Percentiles rank a stretch among this genome's conserved stretches.
phyloP scores from a whole-genome alignment of 1,139 yeast genomes.

The Nakaseomyces glabratus region DNA sequence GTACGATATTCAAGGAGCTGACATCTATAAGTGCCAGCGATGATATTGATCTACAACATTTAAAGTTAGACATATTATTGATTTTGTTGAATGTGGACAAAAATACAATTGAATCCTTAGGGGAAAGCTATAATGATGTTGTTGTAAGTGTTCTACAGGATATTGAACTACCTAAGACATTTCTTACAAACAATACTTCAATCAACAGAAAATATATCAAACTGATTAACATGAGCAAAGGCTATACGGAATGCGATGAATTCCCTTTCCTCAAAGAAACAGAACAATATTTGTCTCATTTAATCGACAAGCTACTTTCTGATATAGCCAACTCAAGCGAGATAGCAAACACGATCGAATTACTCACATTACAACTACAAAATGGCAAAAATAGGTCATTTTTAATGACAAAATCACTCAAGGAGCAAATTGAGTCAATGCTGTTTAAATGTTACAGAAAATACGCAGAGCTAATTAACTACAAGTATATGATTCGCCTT shows the following conservation, averaged over 20 bases:
- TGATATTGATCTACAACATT: slow-evolving; percentile 8
- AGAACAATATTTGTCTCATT: slow-evolving; percentile 8
- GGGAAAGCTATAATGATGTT: slow-evolving; percentile 12
- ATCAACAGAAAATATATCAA: slow-evolving; percentile 17
- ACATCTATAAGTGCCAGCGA: slow-evolving; percentile 11
- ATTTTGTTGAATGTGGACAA: slow-evolving; percentile 20
- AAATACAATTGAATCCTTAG: slow-evolving; percentile 16
- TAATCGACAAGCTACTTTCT: slow-evolving; percentile 1
- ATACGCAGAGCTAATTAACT: slow-evolving; percentile 17
- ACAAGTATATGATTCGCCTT: slow-evolving; percentile 16
- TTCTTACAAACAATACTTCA: slow-evolving; percentile 11
- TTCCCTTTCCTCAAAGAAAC: slow-evolving; percentile 13
- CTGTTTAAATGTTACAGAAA: slow-evolving; percentile 14
- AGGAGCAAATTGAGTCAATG: slow-evolving; percentile 8
- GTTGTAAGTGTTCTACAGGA: slow-evolving; percentile 13
- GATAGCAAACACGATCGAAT: slow-evolving; percentile 11
- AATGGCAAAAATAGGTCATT: slow-evolving; percentile 1
- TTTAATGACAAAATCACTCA: neutral
- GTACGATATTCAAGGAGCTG: slow-evolving; percentile 12
- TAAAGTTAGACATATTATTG: slow-evolving; percentile 22
- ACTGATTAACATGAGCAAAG: slow-evolving; percentile 17
- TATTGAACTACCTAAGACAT: slow-evolving; percentile 11
- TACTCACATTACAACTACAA: slow-evolving; percentile 12
- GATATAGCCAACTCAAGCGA: slow-evolving; percentile 1
- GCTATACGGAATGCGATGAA: slow-evolving; percentile 10